Percentiles rank a stretch among this genome's conserved stretches.
Evolutionary conservation across 768 basidiomycete genomes (phyloP).

Genomic region (Boletus subcaerulescens): DNA sequence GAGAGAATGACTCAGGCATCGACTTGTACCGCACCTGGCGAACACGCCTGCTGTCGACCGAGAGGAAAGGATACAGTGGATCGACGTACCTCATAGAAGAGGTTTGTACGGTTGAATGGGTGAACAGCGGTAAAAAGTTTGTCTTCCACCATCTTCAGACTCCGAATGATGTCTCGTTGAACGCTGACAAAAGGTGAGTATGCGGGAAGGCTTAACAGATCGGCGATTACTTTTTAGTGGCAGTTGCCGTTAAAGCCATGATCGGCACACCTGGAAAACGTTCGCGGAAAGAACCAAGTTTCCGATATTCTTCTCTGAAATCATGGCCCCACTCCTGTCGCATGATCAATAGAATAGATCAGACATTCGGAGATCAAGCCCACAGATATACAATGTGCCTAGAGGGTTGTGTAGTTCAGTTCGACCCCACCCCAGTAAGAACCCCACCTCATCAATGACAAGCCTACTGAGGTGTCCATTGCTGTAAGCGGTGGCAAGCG

Average conservation of each 20-base stretch:
- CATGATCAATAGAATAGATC: neutral
- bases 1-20: slow-evolving; percentile 45
- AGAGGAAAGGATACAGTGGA: neutral
- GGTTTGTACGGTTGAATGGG: slow-evolving; percentile 77
- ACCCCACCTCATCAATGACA: slow-evolving; percentile 73
- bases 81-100: slow-evolving; percentile 70
- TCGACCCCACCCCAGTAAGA: neutral
- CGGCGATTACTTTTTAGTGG: slow-evolving; percentile 55
- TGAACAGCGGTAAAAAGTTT: slow-evolving; percentile 64
- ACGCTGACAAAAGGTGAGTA: slow-evolving; percentile 46
- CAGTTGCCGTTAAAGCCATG: slow-evolving; percentile 86
- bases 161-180: slow-evolving; percentile 67
- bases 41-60: neutral
- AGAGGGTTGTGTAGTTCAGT: neutral
- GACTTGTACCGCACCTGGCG: slow-evolving; percentile 61
- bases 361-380: slow-evolving; percentile 10
- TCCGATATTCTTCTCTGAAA: slow-evolving; percentile 72
- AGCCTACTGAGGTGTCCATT: slow-evolving; percentile 63
- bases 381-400: slow-evolving; percentile 86
- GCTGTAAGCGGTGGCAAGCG: slow-evolving; percentile 50
- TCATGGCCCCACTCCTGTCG: slow-evolving; percentile 81
- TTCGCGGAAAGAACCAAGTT: slow-evolving; percentile 66
- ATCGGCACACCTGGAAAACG: slow-evolving; percentile 70
- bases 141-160: slow-evolving; percentile 54
- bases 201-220: neutral